Percentiles rank a stretch among this genome's conserved stretches.
phyloP scores from a whole-genome alignment of 768 basidiomycete species.

The Lenzites betulinus region DNA sequence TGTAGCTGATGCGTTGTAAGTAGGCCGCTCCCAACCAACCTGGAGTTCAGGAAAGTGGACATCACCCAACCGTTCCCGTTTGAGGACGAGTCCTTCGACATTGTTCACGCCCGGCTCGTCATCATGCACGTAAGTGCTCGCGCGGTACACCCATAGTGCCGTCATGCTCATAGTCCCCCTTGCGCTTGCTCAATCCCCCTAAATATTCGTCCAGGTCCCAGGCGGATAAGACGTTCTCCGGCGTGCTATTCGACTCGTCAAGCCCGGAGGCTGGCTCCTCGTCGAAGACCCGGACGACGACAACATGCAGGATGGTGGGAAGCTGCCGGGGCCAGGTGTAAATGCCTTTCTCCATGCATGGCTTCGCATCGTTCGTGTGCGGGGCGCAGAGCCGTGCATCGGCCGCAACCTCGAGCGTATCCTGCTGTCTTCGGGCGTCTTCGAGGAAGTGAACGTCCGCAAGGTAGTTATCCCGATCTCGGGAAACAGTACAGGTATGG shows the following conservation, averaged over 20 bases:
- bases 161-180: too few relatives aligned
- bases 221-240: slow-evolving; percentile 19
- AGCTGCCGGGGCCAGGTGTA: background rate
- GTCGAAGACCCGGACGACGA: slow-evolving; percentile 25
- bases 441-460: background rate
- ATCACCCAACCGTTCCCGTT: slow-evolving; percentile 28
- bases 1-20: too few relatives aligned
- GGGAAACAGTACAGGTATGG: background rate
- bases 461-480: slow-evolving; percentile 2
- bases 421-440: background rate
- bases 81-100: slow-evolving; percentile 25
- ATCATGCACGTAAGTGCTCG: slow-evolving; percentile 26
- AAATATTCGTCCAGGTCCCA: slow-evolving; percentile 28
- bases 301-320: slow-evolving; percentile 23
- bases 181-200: too few relatives aligned
- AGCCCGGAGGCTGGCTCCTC: slow-evolving; percentile 23
- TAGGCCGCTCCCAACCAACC: slow-evolving; percentile 25
- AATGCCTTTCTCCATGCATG: background rate
- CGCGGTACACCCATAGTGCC: background rate
- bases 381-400: slow-evolving; percentile 8
- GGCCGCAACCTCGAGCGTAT: background rate
- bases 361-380: background rate
- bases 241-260: slow-evolving; percentile 21
- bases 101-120: slow-evolving; percentile 29
- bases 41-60: slow-evolving; percentile 23